These are phyloP conservation scores for Fraxinus pennsylvanica DNA, from an alignment of 257 asterid genomes.

Conservation along the genomic window DNA sequence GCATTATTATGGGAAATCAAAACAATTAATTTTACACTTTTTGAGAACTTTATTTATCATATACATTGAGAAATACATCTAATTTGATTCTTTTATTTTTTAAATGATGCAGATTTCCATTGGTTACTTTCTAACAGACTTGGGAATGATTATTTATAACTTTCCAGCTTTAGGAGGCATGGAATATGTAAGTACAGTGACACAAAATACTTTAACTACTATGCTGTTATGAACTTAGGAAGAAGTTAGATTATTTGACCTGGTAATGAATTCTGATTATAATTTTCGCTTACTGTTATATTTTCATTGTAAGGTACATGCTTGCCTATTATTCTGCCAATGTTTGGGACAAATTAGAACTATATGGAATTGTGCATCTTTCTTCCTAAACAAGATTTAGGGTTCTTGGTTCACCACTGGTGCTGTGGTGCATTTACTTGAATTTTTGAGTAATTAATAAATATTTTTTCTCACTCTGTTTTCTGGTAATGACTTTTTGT, in stretches of 20 bases:
- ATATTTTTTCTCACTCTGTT: too few relatives aligned
- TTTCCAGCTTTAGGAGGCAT: conserved; percentile 75
- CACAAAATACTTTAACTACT: too few relatives aligned
- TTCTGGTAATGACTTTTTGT: too few relatives aligned
- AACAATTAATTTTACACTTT: too few relatives aligned
- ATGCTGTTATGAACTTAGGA: too few relatives aligned
- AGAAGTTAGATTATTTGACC: too few relatives aligned
- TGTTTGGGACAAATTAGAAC: background rate
- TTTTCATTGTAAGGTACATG: background rate
- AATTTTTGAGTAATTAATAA: too few relatives aligned
- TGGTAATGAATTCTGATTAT: too few relatives aligned
- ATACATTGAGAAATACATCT: background rate
- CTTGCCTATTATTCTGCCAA: background rate
- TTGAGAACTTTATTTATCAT: too few relatives aligned
- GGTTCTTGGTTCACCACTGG: background rate
- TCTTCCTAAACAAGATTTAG: background rate
- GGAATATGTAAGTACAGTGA: too few relatives aligned
- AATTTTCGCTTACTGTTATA: background rate
- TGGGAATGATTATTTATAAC: conserved; percentile 67
- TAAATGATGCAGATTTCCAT: conserved; percentile 63
- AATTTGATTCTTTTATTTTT: conserved; percentile 13
- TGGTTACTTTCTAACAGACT: conserved; percentile 85
- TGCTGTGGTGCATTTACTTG: too few relatives aligned
- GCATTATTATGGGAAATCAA: too few relatives aligned
- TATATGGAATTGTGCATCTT: background rate